Evolutionary conservation across 495 filamentous ascomycete genomes (phyloP), one percentile per base, ranked within the genome.

Genomic region (Penicillium longicatenatum): DNA sequence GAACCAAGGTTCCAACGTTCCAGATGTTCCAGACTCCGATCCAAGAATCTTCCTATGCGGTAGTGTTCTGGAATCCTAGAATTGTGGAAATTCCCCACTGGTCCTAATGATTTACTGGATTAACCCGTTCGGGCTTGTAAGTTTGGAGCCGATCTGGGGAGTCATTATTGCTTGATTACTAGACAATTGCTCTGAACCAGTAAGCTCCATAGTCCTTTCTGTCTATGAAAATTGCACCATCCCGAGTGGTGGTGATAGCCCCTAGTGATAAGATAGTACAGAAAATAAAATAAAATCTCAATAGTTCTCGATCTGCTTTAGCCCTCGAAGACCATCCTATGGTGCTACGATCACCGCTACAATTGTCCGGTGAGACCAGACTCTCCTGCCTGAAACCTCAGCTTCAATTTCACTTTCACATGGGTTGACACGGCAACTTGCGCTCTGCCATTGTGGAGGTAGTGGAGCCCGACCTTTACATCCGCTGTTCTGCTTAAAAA

Each of bases 41-140:
- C 16, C 46, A 49, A 31, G 11, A 17, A 5, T 30, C 12, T n/a
- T n/a, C 50, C 43, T 45, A 51, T 58, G 50, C 43, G 59, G 54
- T 42, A 55, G 51, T 52, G 55, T 62, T 62, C 60, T 59, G 60
- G 55, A 59, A 62, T 39, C 17, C 37, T 39, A 55, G 55, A 59
- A 62, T 39, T 39, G 16, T 39, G 37, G 37, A 17, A 62, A 54
- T 29, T 54, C 60, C 35, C 55, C 60, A 62, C 60, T 45, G 22
- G n/a, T 22, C 42, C 41, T 4, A 45, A 43, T 26, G 54, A 42
- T 24, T 54, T 51, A 44, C 53, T 62, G 26, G 45, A 58, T 62
- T 60, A 29, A 41, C 62, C 62, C n/a, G 26, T 62, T 62, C 41
- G 52, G 61, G 59, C 21, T 54, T 57, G 62, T 66, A 62, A 57